phyloP scores from a whole-genome alignment of 225 moss, liverwort and hornwort genomes.

The Sphagnum contortum region DNA sequence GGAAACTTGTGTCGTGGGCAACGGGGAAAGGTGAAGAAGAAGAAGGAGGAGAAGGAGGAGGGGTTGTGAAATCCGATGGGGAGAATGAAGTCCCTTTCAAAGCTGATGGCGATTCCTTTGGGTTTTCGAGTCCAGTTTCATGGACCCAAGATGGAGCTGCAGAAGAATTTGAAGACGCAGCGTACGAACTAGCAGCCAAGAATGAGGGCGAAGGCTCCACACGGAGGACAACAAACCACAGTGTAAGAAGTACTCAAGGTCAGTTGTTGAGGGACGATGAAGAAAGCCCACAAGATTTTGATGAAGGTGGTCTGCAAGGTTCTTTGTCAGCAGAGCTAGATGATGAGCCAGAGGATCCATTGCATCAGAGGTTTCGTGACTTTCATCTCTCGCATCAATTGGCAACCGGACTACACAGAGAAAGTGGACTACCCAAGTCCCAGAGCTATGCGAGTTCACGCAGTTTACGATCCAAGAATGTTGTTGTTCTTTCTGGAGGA shows the following conservation, averaged over 20 bases:
- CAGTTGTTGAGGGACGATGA: constrained; percentile 18
- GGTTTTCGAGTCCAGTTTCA: constrained; percentile 10
- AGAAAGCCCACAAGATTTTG: not conserved
- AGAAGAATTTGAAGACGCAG: constrained; percentile 17
- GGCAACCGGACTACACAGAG: constrained; percentile 10
- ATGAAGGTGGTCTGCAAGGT: not conserved
- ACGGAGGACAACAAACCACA: constrained; percentile 9
- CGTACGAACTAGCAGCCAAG: constrained; percentile 12
- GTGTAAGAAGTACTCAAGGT: constrained; percentile 1
- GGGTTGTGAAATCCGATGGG: constrained; percentile 7
- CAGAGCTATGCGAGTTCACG: constrained; percentile 25
- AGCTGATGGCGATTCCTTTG: not conserved
- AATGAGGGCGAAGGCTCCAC: constrained; percentile 13
- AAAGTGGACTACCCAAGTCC: constrained; percentile 17
- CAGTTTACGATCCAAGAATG: too few species aligned
- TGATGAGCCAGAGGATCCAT: constrained; percentile 32
- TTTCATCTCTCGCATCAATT: constrained; percentile 27
- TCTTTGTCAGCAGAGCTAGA: constrained; percentile 1
- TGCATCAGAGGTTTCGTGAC: constrained; percentile 33
- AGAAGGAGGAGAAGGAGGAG: not conserved
- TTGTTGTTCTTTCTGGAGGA: too few species aligned
- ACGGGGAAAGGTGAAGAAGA: constrained; percentile 34
- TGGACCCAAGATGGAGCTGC: constrained; percentile 25
- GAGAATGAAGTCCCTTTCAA: constrained; percentile 24
- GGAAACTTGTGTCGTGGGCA: constrained; percentile 46